Evolutionary conservation across 345 rosid species (phyloP), one percentile per base, ranked within the genome.

Genomic region (Triadica sebifera): DNA sequence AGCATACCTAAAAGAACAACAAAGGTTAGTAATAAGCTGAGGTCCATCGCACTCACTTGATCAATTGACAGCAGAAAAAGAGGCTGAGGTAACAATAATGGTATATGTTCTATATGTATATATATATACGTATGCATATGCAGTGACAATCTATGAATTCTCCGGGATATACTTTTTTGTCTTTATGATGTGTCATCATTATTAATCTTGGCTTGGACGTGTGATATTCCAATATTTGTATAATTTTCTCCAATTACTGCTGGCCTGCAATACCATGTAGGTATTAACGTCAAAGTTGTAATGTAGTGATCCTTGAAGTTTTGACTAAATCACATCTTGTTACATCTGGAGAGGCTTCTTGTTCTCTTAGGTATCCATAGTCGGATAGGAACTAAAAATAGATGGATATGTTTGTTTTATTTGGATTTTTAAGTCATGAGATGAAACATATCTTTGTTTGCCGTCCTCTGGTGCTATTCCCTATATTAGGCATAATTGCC

Each of bases 21-120:
- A 29, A 80, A 29, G 51, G 77, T 57, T 64, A 81, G 43, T 47
- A 81, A 56, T 74, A 80, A 61, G 80, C 83, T 79, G 17, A 80
- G 60, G 79, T 85, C 93, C 93, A 89, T 84, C 61, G 57, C 65
- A n/a, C 53, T 47, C 24, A 45, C 57, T 22, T 25, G 49, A 57
- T 60, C 65, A 24, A 16, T 55, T 25, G 24, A 19, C 12, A 39
- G 43, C 11, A 52, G 43, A 11, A 34, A 72, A 67, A n/a, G n/a
- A 17, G 24, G 29, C n/a, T n/a, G n/a, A n/a, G 68, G 7, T 17
- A n/a, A 69, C 53, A 50, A 37, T 38, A 16, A 38, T 41, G 50
- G n/a, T 20, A 63, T n/a, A 12, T 49, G 22, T 19, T 19, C 1
- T 29, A 13, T 0, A 62, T 15, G 41, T 58, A 41, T 65, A 47